phyloP scores from a whole-genome alignment of 331 rosid genomes.

The Quercus phellos region DNA sequence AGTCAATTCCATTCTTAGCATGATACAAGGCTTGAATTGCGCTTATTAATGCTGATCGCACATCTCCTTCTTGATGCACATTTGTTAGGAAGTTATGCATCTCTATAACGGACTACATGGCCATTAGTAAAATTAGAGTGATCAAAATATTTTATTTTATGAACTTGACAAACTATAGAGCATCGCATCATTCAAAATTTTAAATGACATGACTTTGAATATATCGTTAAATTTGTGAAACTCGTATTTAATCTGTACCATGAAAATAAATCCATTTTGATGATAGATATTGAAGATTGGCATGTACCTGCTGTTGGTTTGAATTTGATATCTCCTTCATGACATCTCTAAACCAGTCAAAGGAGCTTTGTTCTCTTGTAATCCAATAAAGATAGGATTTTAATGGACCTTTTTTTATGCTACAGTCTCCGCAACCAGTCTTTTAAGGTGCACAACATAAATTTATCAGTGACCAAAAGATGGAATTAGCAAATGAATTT shows the following conservation, averaged over 20 bases:
- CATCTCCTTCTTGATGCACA: conserved; percentile 65
- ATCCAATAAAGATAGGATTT: conserved; percentile 86
- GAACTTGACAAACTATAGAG: too few species aligned
- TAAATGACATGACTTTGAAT: too few species aligned
- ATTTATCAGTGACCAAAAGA: conserved; percentile 23
- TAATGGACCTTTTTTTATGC: conserved; percentile 46
- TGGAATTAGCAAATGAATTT: conserved; percentile 16
- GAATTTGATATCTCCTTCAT: conserved; percentile 57
- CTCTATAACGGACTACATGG: conserved; percentile 54
- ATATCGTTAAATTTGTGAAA: too few species aligned
- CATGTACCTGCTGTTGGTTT: conserved; percentile 51
- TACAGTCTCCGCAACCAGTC: conserved; percentile 46
- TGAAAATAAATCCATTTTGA: too few species aligned
- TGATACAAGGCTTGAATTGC: conserved; percentile 64
- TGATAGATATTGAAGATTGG: not conserved
- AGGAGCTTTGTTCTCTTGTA: conserved; percentile 84
- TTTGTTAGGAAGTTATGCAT: conserved; percentile 77
- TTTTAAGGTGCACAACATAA: conserved; percentile 14
- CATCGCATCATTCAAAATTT: too few species aligned
- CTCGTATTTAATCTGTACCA: too few species aligned
- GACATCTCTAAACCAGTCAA: conserved; percentile 85
- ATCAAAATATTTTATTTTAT: conserved; percentile 10
- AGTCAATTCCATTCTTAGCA: conserved; percentile 65
- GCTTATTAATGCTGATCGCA: conserved; percentile 62
- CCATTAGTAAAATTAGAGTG: conserved; percentile 19